These are phyloP conservation scores for Leccinum variicolor DNA, from an alignment of 768 basidiomycete species.

Conservation along the genomic window DNA sequence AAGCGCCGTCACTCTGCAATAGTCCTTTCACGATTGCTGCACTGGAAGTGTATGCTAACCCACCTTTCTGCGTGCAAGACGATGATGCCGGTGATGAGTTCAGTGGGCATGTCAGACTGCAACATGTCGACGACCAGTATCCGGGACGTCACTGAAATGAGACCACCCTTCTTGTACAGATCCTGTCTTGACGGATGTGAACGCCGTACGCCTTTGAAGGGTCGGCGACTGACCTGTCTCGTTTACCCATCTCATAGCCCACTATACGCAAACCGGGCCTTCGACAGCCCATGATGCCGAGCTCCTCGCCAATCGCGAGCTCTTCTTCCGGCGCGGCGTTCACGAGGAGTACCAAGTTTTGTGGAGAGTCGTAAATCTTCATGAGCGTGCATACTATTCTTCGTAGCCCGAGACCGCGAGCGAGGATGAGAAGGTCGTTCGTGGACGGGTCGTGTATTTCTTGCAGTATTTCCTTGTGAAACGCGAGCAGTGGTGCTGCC, in stretches of 20 bases:
- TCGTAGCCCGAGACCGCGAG: constrained; percentile 87
- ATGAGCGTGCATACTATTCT: constrained; percentile 81
- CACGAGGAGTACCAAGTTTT: constrained; percentile 80
- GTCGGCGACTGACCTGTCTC: constrained; percentile 62
- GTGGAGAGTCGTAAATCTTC: constrained; percentile 88
- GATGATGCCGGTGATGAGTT: constrained; percentile 85
- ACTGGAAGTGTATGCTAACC: constrained; percentile 8
- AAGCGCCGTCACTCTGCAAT: constrained; percentile 73
- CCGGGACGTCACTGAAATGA: constrained; percentile 89
- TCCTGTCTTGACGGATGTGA: constrained; percentile 53
- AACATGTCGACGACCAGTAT: constrained; percentile 96
- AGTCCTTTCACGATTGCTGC: not conserved
- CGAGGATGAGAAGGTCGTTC: constrained; percentile 73
- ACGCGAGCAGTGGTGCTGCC: constrained; percentile 46
- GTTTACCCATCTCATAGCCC: constrained; percentile 73
- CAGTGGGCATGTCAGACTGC: constrained; percentile 76
- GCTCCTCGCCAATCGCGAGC: constrained; percentile 85
- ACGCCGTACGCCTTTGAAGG: not conserved
- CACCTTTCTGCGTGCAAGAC: constrained; percentile 91
- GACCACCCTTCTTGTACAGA: constrained; percentile 83
- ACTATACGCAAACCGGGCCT: constrained; percentile 82
- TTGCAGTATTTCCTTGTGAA: constrained; percentile 65
- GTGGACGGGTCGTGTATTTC: constrained; percentile 71
- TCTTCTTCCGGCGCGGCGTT: constrained; percentile 87
- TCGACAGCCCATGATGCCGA: constrained; percentile 88